Percentiles rank a stretch among this genome's conserved stretches.
Conservation (phyloP, 2,329 filamentous ascomycete genomes). For the Didymella glomerata region DNA sequence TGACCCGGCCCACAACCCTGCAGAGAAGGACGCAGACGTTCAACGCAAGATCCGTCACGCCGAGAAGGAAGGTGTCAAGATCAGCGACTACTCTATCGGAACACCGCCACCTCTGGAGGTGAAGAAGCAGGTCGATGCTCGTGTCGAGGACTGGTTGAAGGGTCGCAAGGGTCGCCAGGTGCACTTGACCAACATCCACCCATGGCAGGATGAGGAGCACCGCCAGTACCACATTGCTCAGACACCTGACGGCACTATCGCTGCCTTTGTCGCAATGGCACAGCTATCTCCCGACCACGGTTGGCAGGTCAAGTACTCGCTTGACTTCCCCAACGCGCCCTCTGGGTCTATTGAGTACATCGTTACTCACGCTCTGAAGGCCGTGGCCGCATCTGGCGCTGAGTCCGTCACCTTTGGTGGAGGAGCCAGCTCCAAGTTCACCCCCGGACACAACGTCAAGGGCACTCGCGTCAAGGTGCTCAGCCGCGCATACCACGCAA, state of each 20-base stretch:
- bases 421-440: conserved; percentile 77
- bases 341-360: conserved; percentile 86
- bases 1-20: conserved; percentile 73
- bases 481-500: conserved; percentile 79
- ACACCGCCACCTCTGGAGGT: conserved; percentile 71
- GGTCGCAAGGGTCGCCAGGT: conserved; percentile 85
- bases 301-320: conserved; percentile 95
- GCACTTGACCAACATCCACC: conserved; percentile 87
- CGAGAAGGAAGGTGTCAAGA: conserved; percentile 83
- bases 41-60: conserved; percentile 81
- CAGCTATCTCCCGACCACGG: conserved; percentile 82
- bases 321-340: conserved; percentile 89
- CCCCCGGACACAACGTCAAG: conserved; percentile 81
- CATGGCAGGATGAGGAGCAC: conserved; percentile 85
- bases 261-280: conserved; percentile 81
- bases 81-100: conserved; percentile 75
- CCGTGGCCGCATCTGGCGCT: conserved; percentile 65
- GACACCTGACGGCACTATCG: conserved; percentile 75
- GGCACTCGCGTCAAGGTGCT: conserved; percentile 83
- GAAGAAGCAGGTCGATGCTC: conserved; percentile 72
- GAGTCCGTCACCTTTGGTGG: conserved; percentile 84
- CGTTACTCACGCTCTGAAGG: conserved; percentile 75
- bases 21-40: conserved; percentile 70
- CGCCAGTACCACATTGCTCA: conserved; percentile 85
- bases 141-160: conserved; percentile 80